Conservation (phyloP, 352 stramenopile genomes). For the Hyaloperonospora brassicae region DNA sequence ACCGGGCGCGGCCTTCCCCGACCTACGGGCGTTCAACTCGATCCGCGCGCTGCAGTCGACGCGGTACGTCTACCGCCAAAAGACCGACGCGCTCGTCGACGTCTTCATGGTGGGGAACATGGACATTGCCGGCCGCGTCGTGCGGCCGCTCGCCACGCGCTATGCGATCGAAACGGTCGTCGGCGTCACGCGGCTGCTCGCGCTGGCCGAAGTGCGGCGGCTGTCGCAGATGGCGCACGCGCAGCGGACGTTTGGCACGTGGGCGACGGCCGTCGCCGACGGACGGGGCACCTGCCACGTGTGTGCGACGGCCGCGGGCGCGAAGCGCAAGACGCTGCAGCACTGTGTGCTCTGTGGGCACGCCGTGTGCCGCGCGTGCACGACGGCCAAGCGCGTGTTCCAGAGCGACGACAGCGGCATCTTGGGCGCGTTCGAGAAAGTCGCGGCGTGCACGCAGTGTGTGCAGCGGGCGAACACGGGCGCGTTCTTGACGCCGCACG, state of each 20-base stretch:
- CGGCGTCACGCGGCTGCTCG: conserved; percentile 35
- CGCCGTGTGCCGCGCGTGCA: conserved; percentile 41
- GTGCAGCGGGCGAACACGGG: conserved; percentile 34
- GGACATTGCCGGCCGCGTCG: conserved; percentile 35
- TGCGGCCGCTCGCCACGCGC: conserved; percentile 33
- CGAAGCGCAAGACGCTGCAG: conserved; percentile 31
- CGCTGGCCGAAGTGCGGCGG: conserved; percentile 44
- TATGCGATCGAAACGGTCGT: conserved; percentile 40
- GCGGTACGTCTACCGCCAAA: conserved; percentile 52
- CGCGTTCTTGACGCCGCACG: conserved; percentile 14
- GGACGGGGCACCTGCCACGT: conserved; percentile 15
- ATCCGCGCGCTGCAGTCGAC: conserved; percentile 44
- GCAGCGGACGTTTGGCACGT: conserved; percentile 22
- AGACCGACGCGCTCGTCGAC: conserved; percentile 38
- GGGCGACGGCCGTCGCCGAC: conserved; percentile 6
- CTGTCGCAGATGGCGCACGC: conserved; percentile 45
- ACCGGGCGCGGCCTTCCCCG: conserved; percentile 26
- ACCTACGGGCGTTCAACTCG: conserved; percentile 43
- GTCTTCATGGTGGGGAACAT: conserved; percentile 59
- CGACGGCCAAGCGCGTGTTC: conserved; percentile 38
- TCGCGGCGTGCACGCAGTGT: conserved; percentile 33
- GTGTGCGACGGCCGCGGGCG: conserved; percentile 28
- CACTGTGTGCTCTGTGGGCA: conserved; percentile 38
- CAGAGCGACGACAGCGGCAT: conserved; percentile 31
- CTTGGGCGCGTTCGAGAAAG: conserved; percentile 38